These are phyloP conservation scores for Vicia sativa DNA, from an alignment of 306 rosid species.

Conservation along the genomic window DNA sequence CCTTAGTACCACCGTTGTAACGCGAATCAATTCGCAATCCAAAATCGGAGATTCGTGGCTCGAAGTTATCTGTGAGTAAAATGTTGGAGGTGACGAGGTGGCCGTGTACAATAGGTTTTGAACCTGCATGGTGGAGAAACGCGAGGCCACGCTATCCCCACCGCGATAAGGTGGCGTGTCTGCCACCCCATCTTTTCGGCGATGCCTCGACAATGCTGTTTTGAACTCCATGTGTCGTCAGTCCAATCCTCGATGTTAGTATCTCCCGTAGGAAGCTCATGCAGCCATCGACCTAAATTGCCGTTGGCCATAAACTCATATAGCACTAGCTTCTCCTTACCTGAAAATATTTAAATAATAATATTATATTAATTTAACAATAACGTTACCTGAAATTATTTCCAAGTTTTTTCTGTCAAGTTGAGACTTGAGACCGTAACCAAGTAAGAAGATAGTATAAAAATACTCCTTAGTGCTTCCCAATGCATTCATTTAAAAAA, in stretches of 20 bases:
- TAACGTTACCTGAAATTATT: too few relatives aligned
- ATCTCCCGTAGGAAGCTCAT: constrained; percentile 83
- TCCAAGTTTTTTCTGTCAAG: too few relatives aligned
- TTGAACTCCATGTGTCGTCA: constrained; percentile 76
- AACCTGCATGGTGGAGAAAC: constrained; percentile 83
- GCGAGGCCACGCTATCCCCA: constrained; percentile 94
- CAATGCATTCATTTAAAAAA: not conserved
- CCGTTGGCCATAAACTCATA: constrained; percentile 85
- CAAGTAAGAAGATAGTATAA: not conserved
- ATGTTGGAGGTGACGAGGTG: constrained; percentile 75
- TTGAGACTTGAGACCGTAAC: too few relatives aligned
- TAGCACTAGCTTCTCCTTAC: constrained; percentile 76
- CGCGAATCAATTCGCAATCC: constrained; percentile 49
- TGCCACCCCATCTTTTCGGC: constrained; percentile 64
- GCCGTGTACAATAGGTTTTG: constrained; percentile 75
- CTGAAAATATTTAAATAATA: constrained; percentile 36
- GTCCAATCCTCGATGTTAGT: constrained; percentile 91
- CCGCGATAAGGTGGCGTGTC: constrained; percentile 81
- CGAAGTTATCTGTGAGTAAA: constrained; percentile 60
- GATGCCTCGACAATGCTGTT: constrained; percentile 28
- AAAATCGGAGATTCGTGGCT: constrained; percentile 75
- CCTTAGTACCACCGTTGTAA: constrained; percentile 32
- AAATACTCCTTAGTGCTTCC: not conserved
- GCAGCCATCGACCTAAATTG: constrained; percentile 81
- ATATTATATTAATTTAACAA: not conserved